Evolutionary conservation across 805 yeast genomes (phyloP), one percentile per base, ranked within the genome.

Genomic region (Zygosaccharomyces lentus): DNA sequence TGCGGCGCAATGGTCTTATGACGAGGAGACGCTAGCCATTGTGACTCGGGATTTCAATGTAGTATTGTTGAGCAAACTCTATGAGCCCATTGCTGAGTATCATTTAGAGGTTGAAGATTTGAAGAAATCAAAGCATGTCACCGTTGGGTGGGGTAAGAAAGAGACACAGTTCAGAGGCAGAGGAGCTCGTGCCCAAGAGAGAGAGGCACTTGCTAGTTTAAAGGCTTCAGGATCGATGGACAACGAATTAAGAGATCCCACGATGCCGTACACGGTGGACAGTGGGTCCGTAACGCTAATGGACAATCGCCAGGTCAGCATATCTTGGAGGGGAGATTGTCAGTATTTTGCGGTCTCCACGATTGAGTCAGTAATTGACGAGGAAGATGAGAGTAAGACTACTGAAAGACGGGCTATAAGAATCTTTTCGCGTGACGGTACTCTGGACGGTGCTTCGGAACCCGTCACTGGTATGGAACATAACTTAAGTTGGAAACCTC

Each of bases 101-200:
- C 64, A 67, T 25, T 65, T 89, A 49, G 65, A 74, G 37, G 69
- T 76, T 0, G 75, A 74, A 7, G 99, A 93, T 62, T 72, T 90
- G 38, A 63, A 69, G 27, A 67, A 78, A 41, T 82, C 89, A 1
- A 82, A 81, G 54, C 96, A 93, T 61, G 96, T 93, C 30, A 83
- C 91, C 23, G 96, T 93, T 35, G 99, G 99, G 21, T 93, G 99
- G 99, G 99, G 99, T 60, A 86, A 84, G 51, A 82, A 84, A 55
- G 98, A 91, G 64, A 93, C 99, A 0, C 99, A 93, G 68, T 93
- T 93, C 66, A 81, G 84, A 66, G 99, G 99, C 42, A 82, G 78
- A 59, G 99, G 99, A 52, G 93, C 86, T 25, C 83, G 82, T 57
- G 88, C 85, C 6, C 60, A 78, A 49, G 95, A 85, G 66, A 75